Evolutionary conservation across 805 yeast genomes (phyloP).

Genomic region (Tanozyma kutaoensis): DNA sequence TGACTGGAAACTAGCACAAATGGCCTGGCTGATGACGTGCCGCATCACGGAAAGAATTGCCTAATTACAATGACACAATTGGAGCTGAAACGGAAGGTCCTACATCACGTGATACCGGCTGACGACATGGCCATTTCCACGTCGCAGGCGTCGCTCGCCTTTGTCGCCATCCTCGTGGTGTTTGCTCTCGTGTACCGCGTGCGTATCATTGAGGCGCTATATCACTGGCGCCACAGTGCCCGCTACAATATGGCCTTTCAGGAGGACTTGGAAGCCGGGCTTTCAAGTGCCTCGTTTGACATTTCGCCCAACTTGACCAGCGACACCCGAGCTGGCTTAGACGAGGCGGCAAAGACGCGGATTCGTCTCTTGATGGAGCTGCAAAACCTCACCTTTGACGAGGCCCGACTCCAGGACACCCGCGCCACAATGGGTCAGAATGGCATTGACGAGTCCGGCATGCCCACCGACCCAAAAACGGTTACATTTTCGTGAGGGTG

Average conservation of each 20-base stretch:
- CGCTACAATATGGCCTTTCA: slow-evolving; percentile 7
- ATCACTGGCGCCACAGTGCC: no score
- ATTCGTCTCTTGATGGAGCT: slow-evolving; percentile 42
- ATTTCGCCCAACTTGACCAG: slow-evolving; percentile 25
- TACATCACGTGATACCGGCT: no score
- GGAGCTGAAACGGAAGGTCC: no score
- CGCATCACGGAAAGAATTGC: no score
- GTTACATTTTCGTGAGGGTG: background rate
- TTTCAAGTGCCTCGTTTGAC: slow-evolving; percentile 47
- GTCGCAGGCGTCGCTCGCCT: no score
- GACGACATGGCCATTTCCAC: no score
- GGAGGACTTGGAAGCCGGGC: slow-evolving; percentile 40
- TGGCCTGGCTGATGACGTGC: no score
- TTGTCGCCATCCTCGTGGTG: no score
- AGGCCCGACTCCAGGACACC: slow-evolving; percentile 48
- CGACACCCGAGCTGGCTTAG: slow-evolving; percentile 54
- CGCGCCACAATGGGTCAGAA: slow-evolving; percentile 24
- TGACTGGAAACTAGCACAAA: no score
- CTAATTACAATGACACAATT: no score
- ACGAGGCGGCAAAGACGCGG: slow-evolving; percentile 35
- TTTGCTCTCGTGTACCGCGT: no score
- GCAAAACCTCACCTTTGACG: slow-evolving; percentile 44
- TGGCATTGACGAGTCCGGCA: background rate
- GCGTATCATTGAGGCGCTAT: no score
- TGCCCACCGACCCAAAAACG: background rate